Evolutionary conservation across 2,329 filamentous ascomycete species (phyloP), one percentile per base, ranked within the genome.

Genomic region (Alternaria postmessia): DNA sequence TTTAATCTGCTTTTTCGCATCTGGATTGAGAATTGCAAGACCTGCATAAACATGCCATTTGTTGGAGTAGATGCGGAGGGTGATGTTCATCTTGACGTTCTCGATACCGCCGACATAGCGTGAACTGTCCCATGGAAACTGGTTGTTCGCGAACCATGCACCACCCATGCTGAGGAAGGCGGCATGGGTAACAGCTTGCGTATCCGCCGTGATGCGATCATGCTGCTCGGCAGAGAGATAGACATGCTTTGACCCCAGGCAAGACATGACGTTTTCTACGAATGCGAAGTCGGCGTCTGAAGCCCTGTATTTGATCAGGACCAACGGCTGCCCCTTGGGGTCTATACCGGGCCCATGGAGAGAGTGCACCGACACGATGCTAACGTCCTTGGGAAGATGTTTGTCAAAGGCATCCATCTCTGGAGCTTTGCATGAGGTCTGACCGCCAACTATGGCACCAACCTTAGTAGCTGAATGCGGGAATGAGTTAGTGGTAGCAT

Each of bases 31-130:
- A 74, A 99, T 99, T 11, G 96, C 95, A 8, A 99, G 89, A 0
- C 95, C 95, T 20, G 95, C 95, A 79, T 99, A 99, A 59, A 99
- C 95, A 82, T 99, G 96, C 96, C 96, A 99, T 80, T 98, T 99
- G 80, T 97, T 96, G 61, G 91, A 90, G 82, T 98, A 99, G 81
- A 99, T 98, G 70, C 95, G 93, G 67, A 99, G 84, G 69, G 93
- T 98, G 69, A 98, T 89, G 81, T 99, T 99, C 83, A 98, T 97
- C 82, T 99, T 99, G 72, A 98, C 94, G 78, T 99, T 99, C 80
- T 99, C 95, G 73, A 99, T 96, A 53, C 95, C 96, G 59, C 95
- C 95, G 4, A 97, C 88, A 79, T 98, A 99, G 64, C 95, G 93
- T n/a, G 89, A 88, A 47, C 94, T 89, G 73, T 98, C 94, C 95